Evolutionary conservation across 257 asterid species (phyloP).

Genomic region (Solanum peruvianum): DNA sequence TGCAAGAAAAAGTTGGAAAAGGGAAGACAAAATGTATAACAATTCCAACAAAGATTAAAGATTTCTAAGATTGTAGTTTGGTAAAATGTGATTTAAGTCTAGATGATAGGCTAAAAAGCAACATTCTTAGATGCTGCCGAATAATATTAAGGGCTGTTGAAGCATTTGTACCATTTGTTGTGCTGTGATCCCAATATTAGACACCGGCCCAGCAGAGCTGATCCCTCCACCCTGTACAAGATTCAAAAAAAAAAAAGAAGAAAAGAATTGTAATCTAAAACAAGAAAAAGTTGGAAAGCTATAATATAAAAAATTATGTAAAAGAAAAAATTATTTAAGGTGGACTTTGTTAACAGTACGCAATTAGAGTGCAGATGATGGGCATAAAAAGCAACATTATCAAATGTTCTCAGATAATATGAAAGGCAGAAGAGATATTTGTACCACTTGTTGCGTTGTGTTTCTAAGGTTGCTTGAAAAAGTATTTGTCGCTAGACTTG

Average conservation of each 20-base stretch:
- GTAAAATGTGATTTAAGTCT: too few species aligned
- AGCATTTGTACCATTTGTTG: neutral
- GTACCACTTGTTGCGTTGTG: neutral
- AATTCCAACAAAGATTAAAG: too few species aligned
- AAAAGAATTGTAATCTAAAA: neutral
- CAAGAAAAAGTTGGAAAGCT: neutral
- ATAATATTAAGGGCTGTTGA: neutral
- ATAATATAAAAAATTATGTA: neutral
- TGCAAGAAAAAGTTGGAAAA: neutral
- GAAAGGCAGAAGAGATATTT: neutral
- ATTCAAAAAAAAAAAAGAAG: too few species aligned
- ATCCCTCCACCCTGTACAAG: neutral
- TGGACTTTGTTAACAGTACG: neutral
- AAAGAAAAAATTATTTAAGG: neutral
- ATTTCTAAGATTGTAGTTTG: too few species aligned
- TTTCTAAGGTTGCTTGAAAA: neutral
- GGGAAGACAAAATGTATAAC: too few species aligned
- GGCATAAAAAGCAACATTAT: neutral
- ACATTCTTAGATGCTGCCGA: too few species aligned
- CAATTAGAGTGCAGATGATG: neutral
- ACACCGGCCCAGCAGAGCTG: neutral
- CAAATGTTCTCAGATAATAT: neutral
- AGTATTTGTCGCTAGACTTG: neutral
- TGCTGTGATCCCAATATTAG: neutral
- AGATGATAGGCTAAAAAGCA: neutral